Conservation (phyloP, 441 rosid species). For the Populus hybrid region DNA sequence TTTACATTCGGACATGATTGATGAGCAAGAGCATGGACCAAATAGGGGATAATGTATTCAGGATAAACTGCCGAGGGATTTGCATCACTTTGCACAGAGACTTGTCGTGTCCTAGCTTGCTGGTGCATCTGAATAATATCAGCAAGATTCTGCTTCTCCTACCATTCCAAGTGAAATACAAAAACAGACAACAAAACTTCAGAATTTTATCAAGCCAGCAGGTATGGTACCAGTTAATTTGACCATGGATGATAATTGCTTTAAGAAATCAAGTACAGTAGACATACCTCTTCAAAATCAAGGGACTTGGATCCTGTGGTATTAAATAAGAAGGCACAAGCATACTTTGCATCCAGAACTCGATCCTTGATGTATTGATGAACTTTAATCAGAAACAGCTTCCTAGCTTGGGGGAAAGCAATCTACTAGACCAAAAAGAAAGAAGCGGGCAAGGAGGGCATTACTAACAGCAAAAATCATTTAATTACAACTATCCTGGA, state of each 20-base stretch:
- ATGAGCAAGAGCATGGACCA: conserved; percentile 92
- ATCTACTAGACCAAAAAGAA: conserved; percentile 47
- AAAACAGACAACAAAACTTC: conserved; percentile 14
- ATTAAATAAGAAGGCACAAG: conserved; percentile 73
- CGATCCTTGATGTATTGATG: conserved; percentile 93
- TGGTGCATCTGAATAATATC: conserved; percentile 86
- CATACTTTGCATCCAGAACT: conserved; percentile 85
- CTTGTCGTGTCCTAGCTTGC: conserved; percentile 84
- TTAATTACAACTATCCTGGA: not conserved
- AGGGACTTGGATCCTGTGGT: conserved; percentile 44
- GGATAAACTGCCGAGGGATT: conserved; percentile 54
- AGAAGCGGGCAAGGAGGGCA: not conserved
- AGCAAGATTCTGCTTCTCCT: conserved; percentile 88
- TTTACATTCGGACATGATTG: conserved; percentile 79
- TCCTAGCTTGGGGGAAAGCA: conserved; percentile 77
- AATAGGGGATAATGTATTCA: conserved; percentile 66
- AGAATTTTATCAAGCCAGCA: conserved; percentile 13
- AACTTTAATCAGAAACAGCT: conserved; percentile 76
- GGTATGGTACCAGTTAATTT: not conserved
- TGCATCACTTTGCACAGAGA: conserved; percentile 67
- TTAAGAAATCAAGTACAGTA: conserved; percentile 24
- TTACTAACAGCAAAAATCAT: conserved; percentile 14
- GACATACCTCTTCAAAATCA: conserved; percentile 76
- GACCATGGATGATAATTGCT: conserved; percentile 12
- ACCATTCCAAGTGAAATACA: conserved; percentile 33